Base-by-base conservation (phyloP, 2,329 filamentous ascomycete genomes). In the Aciculosporium take region DNA sequence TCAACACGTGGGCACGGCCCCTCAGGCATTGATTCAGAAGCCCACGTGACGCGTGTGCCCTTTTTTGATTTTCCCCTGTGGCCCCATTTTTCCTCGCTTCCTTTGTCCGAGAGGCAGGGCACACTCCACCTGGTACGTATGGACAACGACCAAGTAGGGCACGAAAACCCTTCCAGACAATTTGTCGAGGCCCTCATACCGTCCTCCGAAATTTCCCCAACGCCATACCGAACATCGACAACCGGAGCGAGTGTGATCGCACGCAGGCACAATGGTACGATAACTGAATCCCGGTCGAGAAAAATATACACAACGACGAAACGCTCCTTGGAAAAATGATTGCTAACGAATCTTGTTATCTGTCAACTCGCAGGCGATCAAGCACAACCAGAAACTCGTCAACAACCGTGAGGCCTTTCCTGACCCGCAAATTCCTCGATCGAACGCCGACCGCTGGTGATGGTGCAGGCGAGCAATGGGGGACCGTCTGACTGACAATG, bases 361-460 rank as follows among this genome's bases (percentile, higher is more conserved):
- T 41, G 8, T 29, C 1, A 38, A 30, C 36, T 4, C 23, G 18
- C 53, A 81, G 88, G 84, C 89, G 78, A 94, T 96, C 86, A 94
- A 94, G 81, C 87, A 95, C 84, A 96, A 96, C 76, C 87, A 95
- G 77, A 84, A 89, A 76, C 82, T 95, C 70, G 82, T 84, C 67
- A 84, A 89, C 79, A 94, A 93, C 80, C 88, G 82, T 86, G 73
- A 74, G 81, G 43, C 36, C n/a, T n/a, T 31, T 27, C 5, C 27
- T 43, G 39, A 31, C 34, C 27, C 32, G 21, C 29, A 29, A 39
- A 38, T 12, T 23, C 24, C 32, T 30, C 47, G 37, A 51, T 41
- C 53, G 53, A n/a, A 56, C 54, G 48, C 53, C 49, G 44, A 47
- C 52, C 43, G 46, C 42, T 49, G 56, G 56, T 28, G 12, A 4